These are phyloP conservation scores for Tulasnella sp. DNA, from an alignment of 768 basidiomycete genomes.

Conservation along the genomic window DNA sequence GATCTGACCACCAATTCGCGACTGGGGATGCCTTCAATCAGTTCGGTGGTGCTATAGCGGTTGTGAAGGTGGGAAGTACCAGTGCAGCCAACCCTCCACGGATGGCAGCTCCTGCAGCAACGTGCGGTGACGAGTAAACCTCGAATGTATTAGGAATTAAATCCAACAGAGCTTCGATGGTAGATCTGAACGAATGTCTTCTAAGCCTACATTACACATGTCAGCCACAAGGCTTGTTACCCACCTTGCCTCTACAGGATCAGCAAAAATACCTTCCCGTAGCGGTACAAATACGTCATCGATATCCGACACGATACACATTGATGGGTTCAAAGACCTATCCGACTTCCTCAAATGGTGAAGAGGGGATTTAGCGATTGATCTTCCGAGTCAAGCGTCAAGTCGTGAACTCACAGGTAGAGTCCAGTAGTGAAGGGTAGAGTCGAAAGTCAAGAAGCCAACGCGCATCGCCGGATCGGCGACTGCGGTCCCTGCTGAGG, in stretches of 20 bases:
- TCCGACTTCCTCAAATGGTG: constrained; percentile 28
- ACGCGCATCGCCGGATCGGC: constrained; percentile 34
- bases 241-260: constrained; percentile 60
- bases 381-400: neutral
- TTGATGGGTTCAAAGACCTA: constrained; percentile 39
- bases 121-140: constrained; percentile 36
- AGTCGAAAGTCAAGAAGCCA: constrained; percentile 77
- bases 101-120: constrained; percentile 71
- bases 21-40: neutral
- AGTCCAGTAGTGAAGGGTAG: constrained; percentile 76
- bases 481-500: constrained; percentile 25
- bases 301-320: constrained; percentile 78
- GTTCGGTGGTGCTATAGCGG: neutral
- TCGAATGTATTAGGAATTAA: constrained; percentile 52
- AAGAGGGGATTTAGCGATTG: constrained; percentile 16
- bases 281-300: constrained; percentile 88
- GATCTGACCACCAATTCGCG: constrained; percentile 54
- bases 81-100: constrained; percentile 59
- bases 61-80: constrained; percentile 29
- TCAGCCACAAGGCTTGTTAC: constrained; percentile 20
- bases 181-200: constrained; percentile 30
- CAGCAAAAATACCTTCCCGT: constrained; percentile 58
- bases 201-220: neutral
- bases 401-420: constrained; percentile 42
- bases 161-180: constrained; percentile 56